Evolutionary conservation across 2,329 filamentous ascomycete species (phyloP).

Genomic region (Colletotrichum sp.): DNA sequence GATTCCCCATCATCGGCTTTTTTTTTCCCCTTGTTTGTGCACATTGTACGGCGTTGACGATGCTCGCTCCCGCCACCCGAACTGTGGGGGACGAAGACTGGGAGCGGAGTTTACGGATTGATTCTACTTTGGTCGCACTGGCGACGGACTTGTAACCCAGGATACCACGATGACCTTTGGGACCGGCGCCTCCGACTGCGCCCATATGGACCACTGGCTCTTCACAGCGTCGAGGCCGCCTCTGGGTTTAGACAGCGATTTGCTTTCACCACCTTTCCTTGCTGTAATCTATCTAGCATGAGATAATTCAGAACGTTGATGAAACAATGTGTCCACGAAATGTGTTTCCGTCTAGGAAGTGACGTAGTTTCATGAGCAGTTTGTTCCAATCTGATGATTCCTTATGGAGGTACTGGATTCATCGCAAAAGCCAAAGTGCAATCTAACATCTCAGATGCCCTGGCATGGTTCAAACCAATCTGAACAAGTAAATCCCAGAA

Average conservation of each 20-base stretch:
- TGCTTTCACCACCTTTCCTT: constrained; percentile 9
- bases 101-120: constrained; percentile 16
- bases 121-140: constrained; percentile 10
- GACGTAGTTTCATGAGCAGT: neutral
- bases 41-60: constrained; percentile 16
- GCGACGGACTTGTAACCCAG: neutral
- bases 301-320: neutral
- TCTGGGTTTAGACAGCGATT: constrained; percentile 4
- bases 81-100: constrained; percentile 4
- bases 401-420: neutral
- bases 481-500: neutral
- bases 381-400: too few relatives aligned
- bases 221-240: neutral
- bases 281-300: neutral
- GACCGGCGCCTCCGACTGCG: neutral
- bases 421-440: too few relatives aligned
- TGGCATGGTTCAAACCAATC: neutral
- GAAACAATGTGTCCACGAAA: neutral
- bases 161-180: constrained; percentile 3
- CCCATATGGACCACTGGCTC: neutral
- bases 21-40: constrained; percentile 17
- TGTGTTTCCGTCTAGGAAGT: neutral
- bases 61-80: neutral
- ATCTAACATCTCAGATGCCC: neutral
- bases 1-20: constrained; percentile 23